Conservation (phyloP, 208 protist genomes). For the Acanthamoeba castellanii region DNA sequence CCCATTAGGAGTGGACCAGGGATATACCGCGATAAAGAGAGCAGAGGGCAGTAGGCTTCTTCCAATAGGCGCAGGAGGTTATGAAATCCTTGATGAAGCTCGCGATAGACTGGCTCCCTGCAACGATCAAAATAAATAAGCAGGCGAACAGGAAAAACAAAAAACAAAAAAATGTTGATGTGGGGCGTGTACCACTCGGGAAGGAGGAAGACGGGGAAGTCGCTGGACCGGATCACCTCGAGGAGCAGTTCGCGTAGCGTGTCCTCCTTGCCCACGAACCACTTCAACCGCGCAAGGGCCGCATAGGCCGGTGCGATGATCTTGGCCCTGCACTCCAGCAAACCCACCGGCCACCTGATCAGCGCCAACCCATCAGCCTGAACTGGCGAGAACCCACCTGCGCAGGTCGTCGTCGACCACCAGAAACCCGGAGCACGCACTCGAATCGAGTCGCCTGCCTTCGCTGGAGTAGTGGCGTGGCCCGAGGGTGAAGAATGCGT, state of each 20-base stretch:
- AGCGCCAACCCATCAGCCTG: not conserved
- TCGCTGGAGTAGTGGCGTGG: not conserved
- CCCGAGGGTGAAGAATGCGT: not conserved
- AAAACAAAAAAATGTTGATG: not conserved
- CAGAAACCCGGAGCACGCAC: not conserved
- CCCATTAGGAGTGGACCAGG: not conserved
- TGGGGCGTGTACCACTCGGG: not conserved
- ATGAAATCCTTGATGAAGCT: not conserved
- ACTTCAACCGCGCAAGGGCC: not conserved
- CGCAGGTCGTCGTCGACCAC: not conserved
- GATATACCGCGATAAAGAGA: not conserved
- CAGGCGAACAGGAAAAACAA: not conserved
- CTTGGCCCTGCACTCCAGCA: not conserved
- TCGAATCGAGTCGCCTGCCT: not conserved
- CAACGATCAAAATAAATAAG: no score
- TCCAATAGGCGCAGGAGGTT: not conserved
- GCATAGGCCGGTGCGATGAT: not conserved
- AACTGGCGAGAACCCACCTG: not conserved
- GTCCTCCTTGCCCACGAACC: constrained; percentile 6
- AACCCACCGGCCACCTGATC: not conserved
- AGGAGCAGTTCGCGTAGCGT: not conserved
- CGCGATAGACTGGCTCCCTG: not conserved
- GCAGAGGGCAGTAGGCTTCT: not conserved
- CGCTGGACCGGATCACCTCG: not conserved
- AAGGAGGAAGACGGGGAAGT: not conserved